A percentile compares a stretch with the other conserved stretches of the same genome.
Conservation (phyloP, 2,329 filamentous ascomycete species). For the Penicillium sp. region DNA sequence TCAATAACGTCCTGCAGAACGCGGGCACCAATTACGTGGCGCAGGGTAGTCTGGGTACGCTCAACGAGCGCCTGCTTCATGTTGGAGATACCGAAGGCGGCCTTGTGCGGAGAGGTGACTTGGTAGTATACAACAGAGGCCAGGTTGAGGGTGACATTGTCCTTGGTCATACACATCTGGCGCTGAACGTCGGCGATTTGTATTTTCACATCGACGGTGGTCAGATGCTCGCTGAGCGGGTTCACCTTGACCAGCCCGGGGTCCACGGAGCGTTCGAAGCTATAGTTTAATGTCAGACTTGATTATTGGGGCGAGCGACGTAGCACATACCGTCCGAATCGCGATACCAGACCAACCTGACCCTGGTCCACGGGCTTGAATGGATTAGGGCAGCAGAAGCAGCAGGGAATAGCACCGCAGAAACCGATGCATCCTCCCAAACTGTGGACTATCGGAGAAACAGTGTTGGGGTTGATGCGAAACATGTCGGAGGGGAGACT, state of each 20-base stretch:
- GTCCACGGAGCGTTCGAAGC: conserved; percentile 90
- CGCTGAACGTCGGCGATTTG: conserved; percentile 94
- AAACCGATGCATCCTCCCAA: conserved; percentile 72
- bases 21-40: conserved; percentile 91
- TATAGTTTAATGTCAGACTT: conserved; percentile 12
- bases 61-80: conserved; percentile 94
- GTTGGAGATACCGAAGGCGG: conserved; percentile 92
- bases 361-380: conserved; percentile 91
- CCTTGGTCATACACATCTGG: conserved; percentile 99
- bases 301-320: background rate
- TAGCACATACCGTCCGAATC: conserved; percentile 64
- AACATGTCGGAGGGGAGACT: conserved; percentile 31
- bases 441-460: conserved; percentile 55
- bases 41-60: conserved; percentile 94
- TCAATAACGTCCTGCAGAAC: conserved; percentile 98
- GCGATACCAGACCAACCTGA: conserved; percentile 90
- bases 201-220: conserved; percentile 97
- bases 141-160: conserved; percentile 90
- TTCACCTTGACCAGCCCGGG: conserved; percentile 97
- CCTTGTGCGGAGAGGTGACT: conserved; percentile 91
- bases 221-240: conserved; percentile 81
- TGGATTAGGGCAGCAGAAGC: conserved; percentile 86
- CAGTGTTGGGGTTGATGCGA: conserved; percentile 3
- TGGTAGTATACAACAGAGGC: conserved; percentile 99
- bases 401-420: conserved; percentile 83